Conservation (phyloP, 148 eudicot genomes). For the Cornus controversa region DNA sequence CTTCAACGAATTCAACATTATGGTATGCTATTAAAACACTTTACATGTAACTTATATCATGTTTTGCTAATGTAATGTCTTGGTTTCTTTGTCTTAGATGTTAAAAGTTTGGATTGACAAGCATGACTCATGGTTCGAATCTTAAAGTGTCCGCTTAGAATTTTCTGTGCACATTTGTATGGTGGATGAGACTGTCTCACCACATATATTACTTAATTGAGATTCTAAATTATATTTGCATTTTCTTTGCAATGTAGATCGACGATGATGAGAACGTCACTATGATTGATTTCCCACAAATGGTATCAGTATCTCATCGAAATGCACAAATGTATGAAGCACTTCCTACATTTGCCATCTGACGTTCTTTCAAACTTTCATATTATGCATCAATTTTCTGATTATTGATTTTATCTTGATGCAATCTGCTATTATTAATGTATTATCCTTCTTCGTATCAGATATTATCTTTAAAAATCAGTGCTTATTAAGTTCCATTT, state of each 20-base stretch:
- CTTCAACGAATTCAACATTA: constrained; percentile 93
- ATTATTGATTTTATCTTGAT: background rate
- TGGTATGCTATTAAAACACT: constrained; percentile 42
- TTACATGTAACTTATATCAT: background rate
- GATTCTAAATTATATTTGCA: background rate
- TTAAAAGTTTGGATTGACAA: too few species aligned
- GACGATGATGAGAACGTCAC: constrained; percentile 91
- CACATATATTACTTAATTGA: background rate
- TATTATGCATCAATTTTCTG: background rate
- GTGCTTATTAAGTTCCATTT: background rate
- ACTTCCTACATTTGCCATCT: background rate
- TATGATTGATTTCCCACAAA: constrained; percentile 95
- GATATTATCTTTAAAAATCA: background rate
- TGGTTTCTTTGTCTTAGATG: too few species aligned
- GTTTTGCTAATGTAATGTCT: too few species aligned
- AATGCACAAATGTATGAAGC: constrained; percentile 83
- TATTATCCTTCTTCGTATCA: too few species aligned
- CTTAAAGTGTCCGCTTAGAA: too few species aligned
- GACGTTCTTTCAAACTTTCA: background rate
- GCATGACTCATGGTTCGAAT: too few species aligned
- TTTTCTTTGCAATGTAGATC: constrained; percentile 46
- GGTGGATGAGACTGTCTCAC: background rate
- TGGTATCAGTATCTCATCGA: constrained; percentile 91
- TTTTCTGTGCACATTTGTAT: too few species aligned
- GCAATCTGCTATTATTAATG: background rate